Base-by-base conservation (phyloP, 2,329 filamentous ascomycete species). In the Drechmeria coniospora region DNA sequence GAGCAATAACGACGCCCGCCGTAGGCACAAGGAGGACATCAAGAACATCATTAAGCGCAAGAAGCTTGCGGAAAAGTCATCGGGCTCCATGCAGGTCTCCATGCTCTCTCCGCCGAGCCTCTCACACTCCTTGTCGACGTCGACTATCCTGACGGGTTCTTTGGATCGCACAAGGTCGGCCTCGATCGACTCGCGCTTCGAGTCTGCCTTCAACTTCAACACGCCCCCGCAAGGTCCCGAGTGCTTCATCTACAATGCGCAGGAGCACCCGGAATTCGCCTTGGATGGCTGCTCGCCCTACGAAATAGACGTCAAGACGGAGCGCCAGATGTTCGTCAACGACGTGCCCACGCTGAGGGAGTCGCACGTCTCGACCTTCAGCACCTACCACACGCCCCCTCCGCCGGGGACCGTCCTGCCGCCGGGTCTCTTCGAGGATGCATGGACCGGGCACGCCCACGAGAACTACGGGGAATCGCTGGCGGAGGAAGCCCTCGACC, bases 31-130 rank as follows among this genome's bases (percentile, higher is more conserved):
- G 61, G 90, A 95, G 50, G 63, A 77, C 41, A 92, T 98, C 66
- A 98, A 98, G 68, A 78, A 79, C 56, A 82, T 87, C 55, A 95
- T 98, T 65, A 94, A 93, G 72, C 74, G 78, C 50, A 95, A 90
- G 50, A 95, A 95, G 69, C 67, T 92, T 41, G 75, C 76, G 15
- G 87, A 94, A 58, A 93, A 93, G 71, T 65, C 71, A 28, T 65
- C 73, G 28, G 57, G 64, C 44, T 59, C 59, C 24, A 61, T 70
- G 31, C 61, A 65, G 37, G 64, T 63, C 29, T 61, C 66, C 22
- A 57, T 68, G 40, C 61, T 69, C 52, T 80, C 80, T 31, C 81
- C 81, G 38, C 79, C 79, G 8, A 75, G 77, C 39, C 66, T 90
- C 31, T 81, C 79, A 44, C 79, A 86, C 55, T 90, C 82, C 12